phyloP scores from a whole-genome alignment of 75 land plant genomes.

The Larix kaempferi region DNA sequence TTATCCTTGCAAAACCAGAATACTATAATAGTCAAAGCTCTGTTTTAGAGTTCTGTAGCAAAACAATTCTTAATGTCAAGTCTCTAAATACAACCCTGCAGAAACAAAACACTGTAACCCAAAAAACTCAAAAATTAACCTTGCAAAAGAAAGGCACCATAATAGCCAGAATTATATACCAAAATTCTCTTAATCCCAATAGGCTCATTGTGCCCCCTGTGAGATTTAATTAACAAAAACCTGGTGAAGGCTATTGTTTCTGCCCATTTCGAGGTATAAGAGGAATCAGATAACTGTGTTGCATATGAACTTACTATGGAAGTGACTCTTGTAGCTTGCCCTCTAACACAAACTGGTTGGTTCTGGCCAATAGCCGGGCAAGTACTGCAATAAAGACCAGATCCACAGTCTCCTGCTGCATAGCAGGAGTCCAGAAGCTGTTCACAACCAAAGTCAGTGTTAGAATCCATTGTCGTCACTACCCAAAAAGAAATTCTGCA shows the following conservation, averaged over 20 bases:
- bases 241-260: background rate
- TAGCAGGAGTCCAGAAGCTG: slow-evolving; percentile 56
- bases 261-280: background rate
- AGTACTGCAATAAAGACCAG: slow-evolving; percentile 65
- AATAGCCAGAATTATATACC: too few relatives aligned
- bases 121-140: too few relatives aligned
- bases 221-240: too few relatives aligned
- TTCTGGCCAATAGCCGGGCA: slow-evolving; percentile 46
- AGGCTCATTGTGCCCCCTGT: background rate
- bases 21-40: too few relatives aligned
- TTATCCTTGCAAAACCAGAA: too few relatives aligned
- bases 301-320: slow-evolving; percentile 24
- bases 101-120: too few relatives aligned
- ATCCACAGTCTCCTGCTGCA: slow-evolving; percentile 45
- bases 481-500: background rate
- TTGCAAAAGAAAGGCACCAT: too few relatives aligned
- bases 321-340: slow-evolving; percentile 42
- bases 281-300: background rate
- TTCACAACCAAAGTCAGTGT: slow-evolving; percentile 2
- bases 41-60: too few relatives aligned
- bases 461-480: background rate
- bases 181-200: too few relatives aligned
- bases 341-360: slow-evolving; percentile 49
- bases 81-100: too few relatives aligned
- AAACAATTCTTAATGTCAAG: background rate